Evolutionary conservation across 2,329 filamentous ascomycete genomes (phyloP), one percentile per base, ranked within the genome.

Genomic region (Trichoderma atroviride): DNA sequence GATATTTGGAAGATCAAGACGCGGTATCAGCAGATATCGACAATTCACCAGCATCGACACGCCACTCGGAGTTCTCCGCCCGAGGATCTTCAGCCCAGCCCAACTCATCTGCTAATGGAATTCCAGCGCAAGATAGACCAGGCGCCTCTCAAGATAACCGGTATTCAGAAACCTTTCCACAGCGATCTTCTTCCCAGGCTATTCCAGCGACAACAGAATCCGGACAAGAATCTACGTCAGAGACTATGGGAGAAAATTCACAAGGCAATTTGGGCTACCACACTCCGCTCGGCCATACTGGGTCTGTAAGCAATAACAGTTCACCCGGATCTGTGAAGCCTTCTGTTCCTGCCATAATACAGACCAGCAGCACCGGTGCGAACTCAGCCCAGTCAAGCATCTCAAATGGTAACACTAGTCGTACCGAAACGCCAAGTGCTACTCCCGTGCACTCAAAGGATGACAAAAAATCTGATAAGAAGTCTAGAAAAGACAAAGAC

Each of bases 341-440:
- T 57, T 35, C 69, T 24, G 59, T 61, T 27, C 61, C 70, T 24
- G n/a, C 71, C 63, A 69, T 75, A 64, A 63, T 70, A 72, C 71
- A 75, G 43, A 65, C 76, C 3, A 56, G 77, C 24, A 76, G 69
- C 47, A 77, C 79, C n/a, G 76, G 74, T 33, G 69, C 77, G 13
- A 72, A 76, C 4, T 74, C 78, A 16, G 77, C 91, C 4, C 88
- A 92, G n/a, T 84, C 88, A 11, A 22, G 53, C 33, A 80, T 95
- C 2, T 89, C 91, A 27, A 91, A 91, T 14, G 89, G 89, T 68
- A 88, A 84, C 69, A 90, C 87, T 9, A 81, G 78, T 7, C 87
- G 92, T 57, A 95, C 92, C 0, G 93, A 96, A 78, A 89, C 86
- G 60, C 82, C 96, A 16, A 93, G 92, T 0, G 91, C 94, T 73